Percentiles rank a stretch among this genome's conserved stretches.
phyloP scores from a whole-genome alignment of 495 filamentous ascomycete species.

The Platismatia glauca region DNA sequence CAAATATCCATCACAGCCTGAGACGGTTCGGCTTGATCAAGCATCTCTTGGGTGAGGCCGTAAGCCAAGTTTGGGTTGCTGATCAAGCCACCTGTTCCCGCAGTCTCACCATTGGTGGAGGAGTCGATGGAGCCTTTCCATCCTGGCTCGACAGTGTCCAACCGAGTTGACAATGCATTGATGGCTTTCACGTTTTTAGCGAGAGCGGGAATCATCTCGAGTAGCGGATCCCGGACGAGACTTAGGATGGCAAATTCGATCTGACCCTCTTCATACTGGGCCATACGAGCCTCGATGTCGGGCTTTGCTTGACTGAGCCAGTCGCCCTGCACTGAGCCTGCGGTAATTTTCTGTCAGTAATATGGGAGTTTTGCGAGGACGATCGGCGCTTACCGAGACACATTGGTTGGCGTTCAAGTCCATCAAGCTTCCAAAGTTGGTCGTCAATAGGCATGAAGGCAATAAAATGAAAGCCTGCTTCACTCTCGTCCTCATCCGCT shows the following conservation, averaged over 20 bases:
- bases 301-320: constrained; percentile 44
- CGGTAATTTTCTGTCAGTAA: background rate
- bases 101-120: background rate
- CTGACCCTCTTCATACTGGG: constrained; percentile 43
- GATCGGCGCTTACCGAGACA: constrained; percentile 50
- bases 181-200: constrained; percentile 39
- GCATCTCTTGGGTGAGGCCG: constrained; percentile 28
- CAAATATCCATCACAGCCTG: constrained; percentile 19
- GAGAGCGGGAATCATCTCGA: constrained; percentile 34
- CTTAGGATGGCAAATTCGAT: constrained; percentile 51
- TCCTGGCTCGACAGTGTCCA: constrained; percentile 26
- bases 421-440: constrained; percentile 83
- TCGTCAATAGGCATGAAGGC: constrained; percentile 73
- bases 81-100: constrained; percentile 1
- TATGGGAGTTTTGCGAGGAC: background rate
- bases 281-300: constrained; percentile 43
- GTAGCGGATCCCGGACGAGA: constrained; percentile 45
- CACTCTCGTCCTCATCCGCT: constrained; percentile 37
- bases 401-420: constrained; percentile 64
- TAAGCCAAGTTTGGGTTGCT: constrained; percentile 30
- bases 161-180: constrained; percentile 29
- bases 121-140: constrained; percentile 23
- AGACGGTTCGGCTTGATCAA: constrained; percentile 29
- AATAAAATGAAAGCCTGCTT: constrained; percentile 72
- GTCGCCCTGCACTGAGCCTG: constrained; percentile 35